Evolutionary conservation across 2,329 filamentous ascomycete genomes (phyloP), one percentile per base, ranked within the genome.

Genomic region (Paramyrothecium roridum): DNA sequence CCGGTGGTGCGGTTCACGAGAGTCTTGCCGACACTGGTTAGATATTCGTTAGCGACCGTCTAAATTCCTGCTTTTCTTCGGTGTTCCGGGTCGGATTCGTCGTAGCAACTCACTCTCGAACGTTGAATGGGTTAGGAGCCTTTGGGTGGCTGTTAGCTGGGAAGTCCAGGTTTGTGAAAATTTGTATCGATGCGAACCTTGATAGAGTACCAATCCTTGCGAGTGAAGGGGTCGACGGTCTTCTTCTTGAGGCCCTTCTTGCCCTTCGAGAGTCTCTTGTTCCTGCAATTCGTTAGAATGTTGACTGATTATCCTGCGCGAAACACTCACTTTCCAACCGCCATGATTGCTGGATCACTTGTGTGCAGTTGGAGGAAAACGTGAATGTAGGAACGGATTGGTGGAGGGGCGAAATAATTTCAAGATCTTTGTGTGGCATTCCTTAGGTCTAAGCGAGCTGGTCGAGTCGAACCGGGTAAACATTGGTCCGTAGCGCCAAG

Each of bases 201-300:
- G 81, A 99, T 88, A 73, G 89, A 90, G 84, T 93, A 99, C 91
- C 96, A 98, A 79, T 98, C 95, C 87, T 99, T 99, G 77, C 93
- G 90, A 73, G 93, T 86, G 85, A 98, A 98, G 73, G 95, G 93
- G 80, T 99, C 95, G 71, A 89, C 83, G 73, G 93, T 93, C 84
- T 93, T 93, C 93, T 99, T 98, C 91, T 98, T 98, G 78, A 98
- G 86, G 80, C 95, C 93, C 88, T 99, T 99, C 91, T 98, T 99
- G 84, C 95, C 95, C 88, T 99, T 99, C 67, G 95, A 98, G 84
- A 99, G 88, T 86, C 95, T 92, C 92, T 99, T 99, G 89, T 99
- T 99, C 91, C 89, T 92, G 69, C 43, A 55, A 50, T 48, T 54
- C 46, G 58, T 68, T 57, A 71, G 65, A 61, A 52, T 21, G 40